Evolutionary conservation across 495 filamentous ascomycete species (phyloP).

Genomic region (Extremus antarcticus): DNA sequence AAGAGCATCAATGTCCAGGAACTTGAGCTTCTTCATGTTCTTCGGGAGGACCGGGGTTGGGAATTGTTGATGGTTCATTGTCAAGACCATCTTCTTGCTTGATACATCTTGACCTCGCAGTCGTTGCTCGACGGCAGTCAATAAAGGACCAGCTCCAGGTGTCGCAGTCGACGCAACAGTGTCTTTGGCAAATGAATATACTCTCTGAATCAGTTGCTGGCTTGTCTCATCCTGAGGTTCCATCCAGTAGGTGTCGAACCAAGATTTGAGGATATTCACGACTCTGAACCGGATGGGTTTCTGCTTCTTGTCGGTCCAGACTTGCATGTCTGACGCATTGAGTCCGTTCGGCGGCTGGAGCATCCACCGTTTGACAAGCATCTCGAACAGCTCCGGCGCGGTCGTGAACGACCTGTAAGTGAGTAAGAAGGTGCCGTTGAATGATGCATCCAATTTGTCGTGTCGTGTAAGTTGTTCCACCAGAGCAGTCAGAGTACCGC

Average conservation of each 20-base stretch:
- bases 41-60: conserved; percentile 89
- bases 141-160: conserved; percentile 67
- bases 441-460: conserved; percentile 87
- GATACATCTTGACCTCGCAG: conserved; percentile 76
- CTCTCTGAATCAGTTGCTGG: conserved; percentile 72
- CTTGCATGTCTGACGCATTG: conserved; percentile 60
- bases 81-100: conserved; percentile 77
- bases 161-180: conserved; percentile 87
- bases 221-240: conserved; percentile 75
- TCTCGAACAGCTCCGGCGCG: conserved; percentile 81
- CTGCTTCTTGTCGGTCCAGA: conserved; percentile 89
- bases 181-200: conserved; percentile 83
- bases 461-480: conserved; percentile 96
- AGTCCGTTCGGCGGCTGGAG: conserved; percentile 87
- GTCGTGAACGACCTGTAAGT: conserved; percentile 93
- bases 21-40: conserved; percentile 99
- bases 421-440: conserved; percentile 94
- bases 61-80: conserved; percentile 56
- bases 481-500: conserved; percentile 75
- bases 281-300: conserved; percentile 90
- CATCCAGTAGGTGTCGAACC: conserved; percentile 99
- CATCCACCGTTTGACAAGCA: conserved; percentile 80
- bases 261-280: conserved; percentile 94
- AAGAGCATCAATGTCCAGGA: conserved; percentile 88
- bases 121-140: conserved; percentile 77